Evolutionary conservation across 2,329 filamentous ascomycete genomes (phyloP).

Genomic region (Penicillium sp.): DNA sequence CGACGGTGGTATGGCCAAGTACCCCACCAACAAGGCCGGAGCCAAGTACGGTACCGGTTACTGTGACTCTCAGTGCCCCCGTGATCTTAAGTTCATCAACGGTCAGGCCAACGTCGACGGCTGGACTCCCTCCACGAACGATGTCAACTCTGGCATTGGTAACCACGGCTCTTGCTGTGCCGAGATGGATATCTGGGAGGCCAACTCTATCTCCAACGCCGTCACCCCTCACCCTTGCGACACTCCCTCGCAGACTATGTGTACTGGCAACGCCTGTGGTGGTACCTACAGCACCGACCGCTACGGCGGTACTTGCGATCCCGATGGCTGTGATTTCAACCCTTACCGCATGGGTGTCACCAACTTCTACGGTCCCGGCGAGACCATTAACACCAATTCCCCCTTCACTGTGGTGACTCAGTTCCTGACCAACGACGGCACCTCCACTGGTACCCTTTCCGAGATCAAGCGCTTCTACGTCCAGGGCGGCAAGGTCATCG

Average conservation of each 20-base stretch:
- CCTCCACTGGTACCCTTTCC: slow-evolving; percentile 55
- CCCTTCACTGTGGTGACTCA: slow-evolving; percentile 68
- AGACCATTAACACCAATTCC: slow-evolving; percentile 60
- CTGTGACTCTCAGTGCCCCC: slow-evolving; percentile 62
- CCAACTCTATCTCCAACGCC: slow-evolving; percentile 65
- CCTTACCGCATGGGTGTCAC: slow-evolving; percentile 65
- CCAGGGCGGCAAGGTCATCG: slow-evolving; percentile 61
- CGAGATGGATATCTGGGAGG: slow-evolving; percentile 73
- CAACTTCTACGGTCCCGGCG: slow-evolving; percentile 62
- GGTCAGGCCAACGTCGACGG: slow-evolving; percentile 53
- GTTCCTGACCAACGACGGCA: slow-evolving; percentile 58
- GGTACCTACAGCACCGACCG: slow-evolving; percentile 56
- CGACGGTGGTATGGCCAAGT: slow-evolving; percentile 59
- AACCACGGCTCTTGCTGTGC: slow-evolving; percentile 63
- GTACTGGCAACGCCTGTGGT: slow-evolving; percentile 55
- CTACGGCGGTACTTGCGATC: slow-evolving; percentile 66
- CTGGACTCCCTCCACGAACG: slow-evolving; percentile 55
- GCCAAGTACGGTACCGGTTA: slow-evolving; percentile 65
- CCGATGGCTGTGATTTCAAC: slow-evolving; percentile 72
- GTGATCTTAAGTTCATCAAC: slow-evolving; percentile 51
- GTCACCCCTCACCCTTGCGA: slow-evolving; percentile 67
- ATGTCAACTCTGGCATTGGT: slow-evolving; percentile 57
- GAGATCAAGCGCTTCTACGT: slow-evolving; percentile 68
- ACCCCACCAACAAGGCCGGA: slow-evolving; percentile 57
- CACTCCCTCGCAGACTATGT: slow-evolving; percentile 52